phyloP scores from a whole-genome alignment of 352 stramenopile genomes.

The Globisporangium viniferum region DNA sequence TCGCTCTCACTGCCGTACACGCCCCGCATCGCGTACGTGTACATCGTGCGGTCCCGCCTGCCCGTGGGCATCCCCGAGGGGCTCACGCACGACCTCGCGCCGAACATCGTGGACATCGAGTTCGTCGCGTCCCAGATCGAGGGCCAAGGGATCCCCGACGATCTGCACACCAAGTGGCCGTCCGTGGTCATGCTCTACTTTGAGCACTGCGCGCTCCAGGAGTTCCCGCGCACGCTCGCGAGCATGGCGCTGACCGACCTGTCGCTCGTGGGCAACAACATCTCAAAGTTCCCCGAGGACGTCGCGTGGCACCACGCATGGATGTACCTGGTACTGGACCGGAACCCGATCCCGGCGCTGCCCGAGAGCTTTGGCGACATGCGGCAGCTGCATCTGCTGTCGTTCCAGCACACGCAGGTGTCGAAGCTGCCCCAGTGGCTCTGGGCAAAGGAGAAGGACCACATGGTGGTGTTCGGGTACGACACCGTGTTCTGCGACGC shows the following conservation, averaged over 20 bases:
- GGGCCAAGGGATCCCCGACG: constrained; percentile 2
- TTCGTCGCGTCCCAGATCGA: constrained; percentile 17
- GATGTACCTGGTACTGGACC: constrained; percentile 32
- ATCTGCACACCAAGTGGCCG: constrained; percentile 24
- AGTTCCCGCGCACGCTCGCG: constrained; percentile 18
- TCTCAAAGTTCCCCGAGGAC: constrained; percentile 18
- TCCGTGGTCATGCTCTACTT: constrained; percentile 28
- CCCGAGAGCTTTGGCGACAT: constrained; percentile 2
- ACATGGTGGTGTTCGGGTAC: neutral
- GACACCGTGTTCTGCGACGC: neutral
- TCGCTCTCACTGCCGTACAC: constrained; percentile 19
- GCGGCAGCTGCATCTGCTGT: neutral
- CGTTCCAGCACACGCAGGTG: constrained; percentile 8
- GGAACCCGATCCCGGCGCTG: constrained; percentile 21
- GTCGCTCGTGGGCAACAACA: constrained; percentile 32
- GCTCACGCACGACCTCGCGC: constrained; percentile 21
- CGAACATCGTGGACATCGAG: constrained; percentile 27
- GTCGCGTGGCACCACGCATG: constrained; percentile 10
- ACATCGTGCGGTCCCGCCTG: constrained; percentile 19
- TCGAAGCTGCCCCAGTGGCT: constrained; percentile 1
- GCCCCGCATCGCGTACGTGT: constrained; percentile 23
- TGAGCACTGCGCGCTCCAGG: constrained; percentile 24
- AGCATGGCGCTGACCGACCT: constrained; percentile 24
- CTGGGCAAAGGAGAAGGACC: neutral
- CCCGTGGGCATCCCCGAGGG: constrained; percentile 16